Evolutionary conservation across 73 alveolate genomes (phyloP).

Genomic region (Halteria grandinella): DNA sequence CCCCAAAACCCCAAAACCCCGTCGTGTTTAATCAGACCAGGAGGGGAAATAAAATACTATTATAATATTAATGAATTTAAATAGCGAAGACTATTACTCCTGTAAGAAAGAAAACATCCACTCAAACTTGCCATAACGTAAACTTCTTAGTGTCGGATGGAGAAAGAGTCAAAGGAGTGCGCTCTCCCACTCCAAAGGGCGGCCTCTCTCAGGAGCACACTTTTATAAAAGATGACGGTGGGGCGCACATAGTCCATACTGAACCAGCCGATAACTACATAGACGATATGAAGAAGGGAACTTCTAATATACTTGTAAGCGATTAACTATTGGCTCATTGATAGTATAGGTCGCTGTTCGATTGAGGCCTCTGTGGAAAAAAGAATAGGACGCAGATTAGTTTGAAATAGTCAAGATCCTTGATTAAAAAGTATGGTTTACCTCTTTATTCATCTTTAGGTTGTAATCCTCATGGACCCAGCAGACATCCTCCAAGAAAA

Average conservation of each 20-base stretch:
- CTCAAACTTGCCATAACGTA: too few species aligned
- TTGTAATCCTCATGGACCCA: conserved; percentile 75
- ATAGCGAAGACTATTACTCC: conserved; percentile 44
- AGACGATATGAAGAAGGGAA: conserved; percentile 80
- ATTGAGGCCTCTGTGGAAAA: conserved; percentile 75
- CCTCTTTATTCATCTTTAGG: too few species aligned
- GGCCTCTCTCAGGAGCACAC: not conserved
- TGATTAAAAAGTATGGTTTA: conserved; percentile 60
- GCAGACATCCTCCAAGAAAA: conserved; percentile 49
- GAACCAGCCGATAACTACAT: conserved; percentile 70
- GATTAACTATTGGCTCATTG: not conserved
- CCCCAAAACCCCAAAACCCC: conserved; percentile 72
- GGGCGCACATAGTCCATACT: not conserved
- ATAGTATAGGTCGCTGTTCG: conserved; percentile 78
- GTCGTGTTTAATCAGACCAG: not conserved
- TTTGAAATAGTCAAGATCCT: conserved; percentile 61
- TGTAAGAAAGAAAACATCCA: not conserved
- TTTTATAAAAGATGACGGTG: not conserved
- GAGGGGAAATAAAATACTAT: not conserved
- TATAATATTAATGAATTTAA: conserved; percentile 26
- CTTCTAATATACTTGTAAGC: conserved; percentile 74
- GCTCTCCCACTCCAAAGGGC: conserved; percentile 40
- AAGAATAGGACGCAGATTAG: conserved; percentile 72
- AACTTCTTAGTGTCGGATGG: conserved; percentile 42
- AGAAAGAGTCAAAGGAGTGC: not conserved